Conservation (phyloP, 306 rosid species). For the Begonia fuchsioides region DNA sequence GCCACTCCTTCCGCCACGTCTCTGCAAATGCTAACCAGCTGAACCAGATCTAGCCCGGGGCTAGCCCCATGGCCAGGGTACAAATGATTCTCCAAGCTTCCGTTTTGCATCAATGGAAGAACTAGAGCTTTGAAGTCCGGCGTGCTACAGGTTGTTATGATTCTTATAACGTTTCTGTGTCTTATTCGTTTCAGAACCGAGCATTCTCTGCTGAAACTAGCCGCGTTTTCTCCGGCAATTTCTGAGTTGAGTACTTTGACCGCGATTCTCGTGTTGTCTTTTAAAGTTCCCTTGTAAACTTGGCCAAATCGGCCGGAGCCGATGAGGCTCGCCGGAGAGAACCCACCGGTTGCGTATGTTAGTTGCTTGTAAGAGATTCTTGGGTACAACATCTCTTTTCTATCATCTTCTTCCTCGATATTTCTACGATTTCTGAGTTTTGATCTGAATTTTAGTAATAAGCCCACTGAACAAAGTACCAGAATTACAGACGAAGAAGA, state of each 20-base stretch:
- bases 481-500: constrained; percentile 37
- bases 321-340: constrained; percentile 47
- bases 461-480: constrained; percentile 32
- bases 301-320: constrained; percentile 74
- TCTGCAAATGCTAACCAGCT: constrained; percentile 57
- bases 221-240: constrained; percentile 30
- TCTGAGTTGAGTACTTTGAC: constrained; percentile 58
- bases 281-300: constrained; percentile 70
- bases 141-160: constrained; percentile 61
- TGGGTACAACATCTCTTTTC: constrained; percentile 41
- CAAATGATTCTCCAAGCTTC: constrained; percentile 72
- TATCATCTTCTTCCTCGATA: constrained; percentile 36
- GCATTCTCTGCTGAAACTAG: constrained; percentile 77
- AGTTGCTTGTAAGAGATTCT: constrained; percentile 65
- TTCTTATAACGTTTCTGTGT: constrained; percentile 74
- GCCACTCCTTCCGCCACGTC: constrained; percentile 89
- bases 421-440: constrained; percentile 4
- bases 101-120: constrained; percentile 78
- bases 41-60: constrained; percentile 29
- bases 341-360: constrained; percentile 62
- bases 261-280: constrained; percentile 61
- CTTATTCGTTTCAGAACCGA: constrained; percentile 52
- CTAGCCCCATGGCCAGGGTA: constrained; percentile 41
- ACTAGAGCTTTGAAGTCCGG: constrained; percentile 77
- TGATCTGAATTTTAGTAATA: constrained; percentile 18